Base-by-base conservation (phyloP, 805 yeast genomes). In the Cyberlindnera mrakii region DNA sequence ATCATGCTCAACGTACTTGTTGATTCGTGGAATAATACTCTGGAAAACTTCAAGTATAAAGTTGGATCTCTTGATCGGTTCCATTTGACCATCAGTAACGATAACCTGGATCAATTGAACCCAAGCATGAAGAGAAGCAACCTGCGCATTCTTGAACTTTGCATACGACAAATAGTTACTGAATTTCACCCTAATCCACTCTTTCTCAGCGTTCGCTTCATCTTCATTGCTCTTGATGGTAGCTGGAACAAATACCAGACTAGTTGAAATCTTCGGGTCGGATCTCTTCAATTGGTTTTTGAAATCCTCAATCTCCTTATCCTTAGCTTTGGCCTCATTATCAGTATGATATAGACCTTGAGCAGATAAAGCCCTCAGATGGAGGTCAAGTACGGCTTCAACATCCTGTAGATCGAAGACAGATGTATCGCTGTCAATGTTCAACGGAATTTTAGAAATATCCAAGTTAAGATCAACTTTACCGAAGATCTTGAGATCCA, bases 11-110 rank as follows among this genome's bases (percentile, higher is more conserved):
- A 87, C 72, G 61, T 82, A 89, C 45, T 80, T 86, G 51, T 80
- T 80, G 37, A 89, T 75, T 54, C 79, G 83, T 2, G 96, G 96
- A 17, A 87, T 71, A 19, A 87, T 70, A 4, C 76, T 69, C 52
- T 87, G 95, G 48, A 89, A 79, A 3, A 86, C 77, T 51, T 85
- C 95, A 16, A 87, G 63, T 42, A 88, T 78, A 54, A 91, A 83
- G 32, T 77, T 73, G 0, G 78, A 68, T 38, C 82, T 68, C n/a
- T 64, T 61, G 8, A 63, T 54, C 0, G 70, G 55, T 6, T 67
- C 61, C 43, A 79, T 62, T n/a, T 66, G 66, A 9, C 78, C 80
- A 59, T 82, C 89, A 5, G 78, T 70, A 5, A 86, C 78, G 36
- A 87, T 63, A 4, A 88, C 78, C 48, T 88, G 87, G 19, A 87